phyloP scores from a whole-genome alignment of 305 asterid genomes.

The Fraxinus sp. region DNA sequence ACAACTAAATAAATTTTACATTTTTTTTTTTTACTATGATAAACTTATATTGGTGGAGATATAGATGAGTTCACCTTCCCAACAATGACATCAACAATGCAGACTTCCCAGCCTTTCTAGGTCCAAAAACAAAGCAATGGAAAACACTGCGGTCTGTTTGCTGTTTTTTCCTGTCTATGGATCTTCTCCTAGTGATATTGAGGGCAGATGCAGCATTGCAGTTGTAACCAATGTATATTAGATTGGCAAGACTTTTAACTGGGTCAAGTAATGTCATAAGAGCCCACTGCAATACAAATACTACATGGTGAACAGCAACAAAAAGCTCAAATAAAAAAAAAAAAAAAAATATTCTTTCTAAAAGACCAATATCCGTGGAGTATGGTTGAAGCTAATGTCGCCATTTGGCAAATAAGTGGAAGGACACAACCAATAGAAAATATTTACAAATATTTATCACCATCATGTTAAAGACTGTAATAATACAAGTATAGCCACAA shows the following conservation, averaged over 20 bases:
- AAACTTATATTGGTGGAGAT: conserved; percentile 19
- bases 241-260: conserved; percentile 79
- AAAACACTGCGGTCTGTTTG: conserved; percentile 74
- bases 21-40: not conserved
- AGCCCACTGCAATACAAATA: conserved; percentile 78
- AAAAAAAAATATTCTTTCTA: not conserved
- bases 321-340: conserved; percentile 15
- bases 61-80: conserved; percentile 66
- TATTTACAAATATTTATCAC: not conserved
- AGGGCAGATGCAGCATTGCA: conserved; percentile 78
- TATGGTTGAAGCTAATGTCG: conserved; percentile 12
- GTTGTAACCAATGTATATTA: conserved; percentile 83
- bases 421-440: not conserved
- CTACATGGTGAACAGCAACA: conserved; percentile 36
- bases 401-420: not conserved
- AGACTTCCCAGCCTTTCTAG: conserved; percentile 86
- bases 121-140: conserved; percentile 92
- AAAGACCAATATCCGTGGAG: not conserved
- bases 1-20: not conserved
- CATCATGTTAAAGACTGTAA: conserved; percentile 3
- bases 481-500: not conserved
- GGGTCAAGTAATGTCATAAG: conserved; percentile 94
- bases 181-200: conserved; percentile 73
- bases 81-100: conserved; percentile 66
- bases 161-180: conserved; percentile 71